phyloP scores from a whole-genome alignment of 306 rosid species.

The Fragaria vesca region DNA sequence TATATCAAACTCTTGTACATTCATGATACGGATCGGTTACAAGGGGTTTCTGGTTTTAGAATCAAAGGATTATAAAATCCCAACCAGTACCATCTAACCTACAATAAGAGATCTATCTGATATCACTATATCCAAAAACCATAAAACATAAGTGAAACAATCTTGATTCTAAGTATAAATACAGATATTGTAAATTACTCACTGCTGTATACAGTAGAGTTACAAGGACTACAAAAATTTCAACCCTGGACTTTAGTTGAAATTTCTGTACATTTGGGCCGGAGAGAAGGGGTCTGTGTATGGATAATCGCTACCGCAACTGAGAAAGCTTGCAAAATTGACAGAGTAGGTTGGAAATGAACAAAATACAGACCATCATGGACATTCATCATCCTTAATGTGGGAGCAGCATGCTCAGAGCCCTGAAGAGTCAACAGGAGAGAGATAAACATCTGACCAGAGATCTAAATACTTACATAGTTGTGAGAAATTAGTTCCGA shows the following conservation, averaged over 20 bases:
- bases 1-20: slow-evolving; percentile 46
- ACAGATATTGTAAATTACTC: slow-evolving; percentile 35
- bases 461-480: slow-evolving; percentile 1
- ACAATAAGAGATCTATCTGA: slow-evolving; percentile 36
- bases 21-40: slow-evolving; percentile 36
- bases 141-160: slow-evolving; percentile 21
- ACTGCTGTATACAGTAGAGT: slow-evolving; percentile 47
- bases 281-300: slow-evolving; percentile 64
- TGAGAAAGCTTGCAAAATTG: slow-evolving; percentile 80
- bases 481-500: not conserved
- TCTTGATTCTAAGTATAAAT: slow-evolving; percentile 36
- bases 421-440: slow-evolving; percentile 40
- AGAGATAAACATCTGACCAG: slow-evolving; percentile 1
- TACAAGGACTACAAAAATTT: slow-evolving; percentile 37
- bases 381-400: slow-evolving; percentile 83
- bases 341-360: slow-evolving; percentile 62
- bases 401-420: slow-evolving; percentile 38
- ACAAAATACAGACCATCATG: slow-evolving; percentile 66
- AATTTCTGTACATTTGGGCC: slow-evolving; percentile 44
- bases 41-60: slow-evolving; percentile 33
- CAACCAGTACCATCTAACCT: slow-evolving; percentile 38
- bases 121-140: slow-evolving; percentile 26
- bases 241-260: slow-evolving; percentile 37
- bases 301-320: slow-evolving; percentile 85
- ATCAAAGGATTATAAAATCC: slow-evolving; percentile 29